Percentiles rank a stretch among this genome's conserved stretches.
These are phyloP conservation scores for Vanderwaltozyma polyspora DNA, from an alignment of 805 yeast species.

Conservation along the genomic window DNA sequence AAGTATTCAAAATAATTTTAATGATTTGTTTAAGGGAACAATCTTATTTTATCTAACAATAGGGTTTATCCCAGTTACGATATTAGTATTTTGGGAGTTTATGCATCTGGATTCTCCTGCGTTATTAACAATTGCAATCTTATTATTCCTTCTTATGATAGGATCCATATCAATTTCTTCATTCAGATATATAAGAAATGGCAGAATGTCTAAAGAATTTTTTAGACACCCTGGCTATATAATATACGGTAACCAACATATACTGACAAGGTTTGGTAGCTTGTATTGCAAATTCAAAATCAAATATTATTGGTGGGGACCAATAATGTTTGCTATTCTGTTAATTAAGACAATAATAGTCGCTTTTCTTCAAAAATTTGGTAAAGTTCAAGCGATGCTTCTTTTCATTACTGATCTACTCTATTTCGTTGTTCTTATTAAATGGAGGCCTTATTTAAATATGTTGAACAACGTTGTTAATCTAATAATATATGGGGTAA, in stretches of 20 bases:
- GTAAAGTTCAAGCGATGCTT: slow-evolving; percentile 69
- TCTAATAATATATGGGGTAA: slow-evolving; percentile 59
- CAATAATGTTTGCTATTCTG: slow-evolving; percentile 47
- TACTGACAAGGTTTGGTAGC: slow-evolving; percentile 75
- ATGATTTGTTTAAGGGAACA: too few relatives aligned
- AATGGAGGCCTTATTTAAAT: slow-evolving; percentile 66
- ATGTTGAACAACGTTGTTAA: slow-evolving; percentile 68
- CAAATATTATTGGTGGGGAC: slow-evolving; percentile 71
- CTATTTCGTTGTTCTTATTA: slow-evolving; percentile 53
- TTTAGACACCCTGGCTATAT: too few relatives aligned
- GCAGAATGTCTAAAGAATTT: too few relatives aligned
- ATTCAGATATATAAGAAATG: too few relatives aligned
- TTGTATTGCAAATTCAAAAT: slow-evolving; percentile 85
- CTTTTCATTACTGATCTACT: slow-evolving; percentile 65
- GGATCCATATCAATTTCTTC: too few relatives aligned
- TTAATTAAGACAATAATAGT: slow-evolving; percentile 62
- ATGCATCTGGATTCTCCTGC: slow-evolving; percentile 76
- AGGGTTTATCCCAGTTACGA: slow-evolving; percentile 72
- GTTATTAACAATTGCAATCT: slow-evolving; percentile 66
- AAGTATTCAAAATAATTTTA: too few relatives aligned
- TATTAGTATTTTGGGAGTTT: slow-evolving; percentile 82
- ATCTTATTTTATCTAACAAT: too few relatives aligned
- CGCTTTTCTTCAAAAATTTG: slow-evolving; percentile 67
- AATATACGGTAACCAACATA: too few relatives aligned
- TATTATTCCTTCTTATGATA: slow-evolving; percentile 56